Base-by-base conservation (phyloP, 1,139 yeast species). In the Suhomyces yuchorum region DNA sequence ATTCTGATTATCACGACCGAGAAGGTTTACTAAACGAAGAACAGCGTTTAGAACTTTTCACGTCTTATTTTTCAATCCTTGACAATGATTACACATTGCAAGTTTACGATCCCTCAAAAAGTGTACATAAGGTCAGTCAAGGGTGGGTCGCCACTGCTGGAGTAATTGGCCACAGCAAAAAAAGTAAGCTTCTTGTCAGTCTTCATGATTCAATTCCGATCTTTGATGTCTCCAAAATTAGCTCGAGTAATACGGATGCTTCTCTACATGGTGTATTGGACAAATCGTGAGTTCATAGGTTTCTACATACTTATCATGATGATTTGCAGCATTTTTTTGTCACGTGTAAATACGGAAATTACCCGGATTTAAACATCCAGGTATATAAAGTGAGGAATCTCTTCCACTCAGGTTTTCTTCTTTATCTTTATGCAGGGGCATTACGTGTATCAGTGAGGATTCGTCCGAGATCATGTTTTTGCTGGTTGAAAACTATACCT, bases 381-480 rank as follows among this genome's bases (percentile, higher is more conserved):
- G 34, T 61, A 61, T 62, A 61, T 51, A 62, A 55, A 48, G 42
- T 38, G 26, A 12, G n/a, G 43, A 35, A 36, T 26, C 20, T 41
- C 45, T 54, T 50, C 45, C 44, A 44, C 46, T 40, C 44, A 40
- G 45, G 52, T 66, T 65, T 68, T 64, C 64, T 65, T 70, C 85
- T 68, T 65, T 70, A 91, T 91, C 97, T 87, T 92, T 93, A 90
- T 92, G 98, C 99, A 87, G 88, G 98, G 98, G 97, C 96, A 91
- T 91, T 92, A 92, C 98, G 96, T 96, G 96, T 90, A 89, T 92
- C 98, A 91, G 96, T 92, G 99, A 92, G 97, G 98, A 93, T 91
- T 91, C 97, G 97, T 93, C 98, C 98, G 99, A 92, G 99, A 90
- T 90, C 96, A 96, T 92, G 98, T 92, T 88, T 91, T 92, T 92